phyloP scores from a whole-genome alignment of 495 filamentous ascomycete genomes.

The Talaromyces stipitatus region DNA sequence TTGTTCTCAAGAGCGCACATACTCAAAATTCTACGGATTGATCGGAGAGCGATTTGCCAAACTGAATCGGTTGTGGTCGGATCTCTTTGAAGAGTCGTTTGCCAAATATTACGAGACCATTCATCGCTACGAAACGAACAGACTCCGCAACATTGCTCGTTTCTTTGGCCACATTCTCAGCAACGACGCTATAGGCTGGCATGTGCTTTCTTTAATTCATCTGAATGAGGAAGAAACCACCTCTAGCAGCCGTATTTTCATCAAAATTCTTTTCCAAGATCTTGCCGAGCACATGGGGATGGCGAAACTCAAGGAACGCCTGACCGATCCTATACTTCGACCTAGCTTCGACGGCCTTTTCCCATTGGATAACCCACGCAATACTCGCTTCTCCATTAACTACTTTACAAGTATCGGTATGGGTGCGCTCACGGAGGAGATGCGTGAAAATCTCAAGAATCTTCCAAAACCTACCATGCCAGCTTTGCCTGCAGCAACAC shows the following conservation, averaged over 20 bases:
- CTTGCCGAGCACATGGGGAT: slow-evolving; percentile 80
- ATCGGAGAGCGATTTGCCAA: slow-evolving; percentile 93
- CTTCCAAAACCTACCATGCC: slow-evolving; percentile 69
- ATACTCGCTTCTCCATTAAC: slow-evolving; percentile 96
- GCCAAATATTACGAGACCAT: slow-evolving; percentile 94
- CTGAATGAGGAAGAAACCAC: slow-evolving; percentile 97
- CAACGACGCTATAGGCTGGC: slow-evolving; percentile 86
- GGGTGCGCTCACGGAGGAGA: slow-evolving; percentile 88
- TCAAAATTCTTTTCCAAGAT: slow-evolving; percentile 96
- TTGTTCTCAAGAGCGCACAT: slow-evolving; percentile 90
- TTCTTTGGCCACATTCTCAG: slow-evolving; percentile 91
- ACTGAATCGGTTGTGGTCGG: slow-evolving; percentile 88
- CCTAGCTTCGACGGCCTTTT: slow-evolving; percentile 82
- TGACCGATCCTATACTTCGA: slow-evolving; percentile 70
- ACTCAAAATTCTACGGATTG: slow-evolving; percentile 91
- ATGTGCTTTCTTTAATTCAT: slow-evolving; percentile 74
- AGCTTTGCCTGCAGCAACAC: slow-evolving; percentile 48
- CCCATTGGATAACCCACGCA: slow-evolving; percentile 74
- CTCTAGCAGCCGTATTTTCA: slow-evolving; percentile 89
- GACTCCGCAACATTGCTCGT: slow-evolving; percentile 84
- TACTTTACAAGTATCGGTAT: slow-evolving; percentile 98
- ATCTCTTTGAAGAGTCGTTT: slow-evolving; percentile 83
- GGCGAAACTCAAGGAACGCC: slow-evolving; percentile 62
- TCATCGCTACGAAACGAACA: slow-evolving; percentile 91
- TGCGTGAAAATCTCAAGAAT: slow-evolving; percentile 85